Percentiles rank a stretch among this genome's conserved stretches.
These are phyloP conservation scores for Chaetoceros muelleri DNA, from an alignment of 108 stramenopile genomes.

Conservation along the genomic window DNA sequence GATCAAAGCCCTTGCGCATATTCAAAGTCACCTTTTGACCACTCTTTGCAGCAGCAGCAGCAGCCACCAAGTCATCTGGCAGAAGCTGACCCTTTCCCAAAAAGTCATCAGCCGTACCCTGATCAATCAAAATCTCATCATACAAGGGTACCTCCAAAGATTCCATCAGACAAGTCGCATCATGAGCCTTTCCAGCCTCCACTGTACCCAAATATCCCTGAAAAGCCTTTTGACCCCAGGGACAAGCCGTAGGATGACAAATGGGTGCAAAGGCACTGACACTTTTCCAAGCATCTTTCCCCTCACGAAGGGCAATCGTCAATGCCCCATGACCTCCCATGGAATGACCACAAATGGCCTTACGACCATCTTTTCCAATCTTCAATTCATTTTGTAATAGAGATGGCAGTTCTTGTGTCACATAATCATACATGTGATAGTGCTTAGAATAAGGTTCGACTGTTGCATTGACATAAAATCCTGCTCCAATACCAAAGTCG, in stretches of 20 bases:
- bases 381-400: constrained; percentile 48
- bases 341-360: constrained; percentile 82
- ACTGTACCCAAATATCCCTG: constrained; percentile 81
- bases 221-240: constrained; percentile 98
- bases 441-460: constrained; percentile 57
- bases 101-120: constrained; percentile 72
- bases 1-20: constrained; percentile 74
- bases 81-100: constrained; percentile 8
- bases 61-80: constrained; percentile 19
- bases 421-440: constrained; percentile 95
- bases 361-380: constrained; percentile 29
- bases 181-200: constrained; percentile 68
- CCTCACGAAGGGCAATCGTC: constrained; percentile 72
- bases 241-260: constrained; percentile 85
- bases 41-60: constrained; percentile 35
- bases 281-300: constrained; percentile 25
- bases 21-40: constrained; percentile 48
- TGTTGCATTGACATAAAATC: constrained; percentile 97
- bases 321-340: constrained; percentile 93
- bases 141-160: constrained; percentile 4
- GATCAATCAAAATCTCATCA: constrained; percentile 77
- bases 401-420: constrained; percentile 80
- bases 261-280: constrained; percentile 95
- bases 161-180: constrained; percentile 77
- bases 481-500: constrained; percentile 94